Percentiles rank a stretch among this genome's conserved stretches.
Evolutionary conservation across 345 rosid genomes (phyloP).

Genomic region (Murraya koenigii): DNA sequence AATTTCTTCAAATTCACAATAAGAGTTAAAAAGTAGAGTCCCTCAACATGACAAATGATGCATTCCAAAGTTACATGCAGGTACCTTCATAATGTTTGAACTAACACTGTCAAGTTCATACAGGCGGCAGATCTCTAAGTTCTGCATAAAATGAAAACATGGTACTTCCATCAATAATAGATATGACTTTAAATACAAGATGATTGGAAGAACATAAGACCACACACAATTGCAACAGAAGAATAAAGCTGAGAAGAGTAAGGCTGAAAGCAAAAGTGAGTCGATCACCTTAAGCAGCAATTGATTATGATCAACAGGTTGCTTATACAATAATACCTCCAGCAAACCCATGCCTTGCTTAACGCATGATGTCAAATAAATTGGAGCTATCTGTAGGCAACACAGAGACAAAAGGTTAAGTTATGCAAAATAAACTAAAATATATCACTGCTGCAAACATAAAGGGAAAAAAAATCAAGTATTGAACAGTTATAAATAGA

Average conservation of each 20-base stretch:
- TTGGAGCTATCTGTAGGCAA: constrained; percentile 75
- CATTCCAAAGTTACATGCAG: constrained; percentile 1
- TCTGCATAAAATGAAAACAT: constrained; percentile 43
- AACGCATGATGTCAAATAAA: constrained; percentile 80
- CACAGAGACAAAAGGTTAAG: constrained; percentile 2
- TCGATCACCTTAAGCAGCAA: constrained; percentile 68
- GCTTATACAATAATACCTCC: constrained; percentile 71
- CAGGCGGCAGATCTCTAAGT: constrained; percentile 82
- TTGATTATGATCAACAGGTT: constrained; percentile 63
- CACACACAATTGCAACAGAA: background rate
- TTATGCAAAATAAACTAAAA: background rate
- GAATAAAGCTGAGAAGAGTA: background rate
- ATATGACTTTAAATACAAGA: constrained; percentile 3
- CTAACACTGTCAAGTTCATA: constrained; percentile 68
- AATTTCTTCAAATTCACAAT: background rate
- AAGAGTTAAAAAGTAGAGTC: background rate
- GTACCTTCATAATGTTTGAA: constrained; percentile 85
- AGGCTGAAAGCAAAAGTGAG: constrained; percentile 1
- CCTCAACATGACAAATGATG: background rate
- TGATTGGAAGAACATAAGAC: background rate
- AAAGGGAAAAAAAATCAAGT: background rate
- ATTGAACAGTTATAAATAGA: background rate
- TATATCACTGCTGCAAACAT: background rate
- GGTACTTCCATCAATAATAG: constrained; percentile 13
- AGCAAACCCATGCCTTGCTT: constrained; percentile 84